Evolutionary conservation across 116 monocot species (phyloP).

Genomic region (Posidonia oceanica): DNA sequence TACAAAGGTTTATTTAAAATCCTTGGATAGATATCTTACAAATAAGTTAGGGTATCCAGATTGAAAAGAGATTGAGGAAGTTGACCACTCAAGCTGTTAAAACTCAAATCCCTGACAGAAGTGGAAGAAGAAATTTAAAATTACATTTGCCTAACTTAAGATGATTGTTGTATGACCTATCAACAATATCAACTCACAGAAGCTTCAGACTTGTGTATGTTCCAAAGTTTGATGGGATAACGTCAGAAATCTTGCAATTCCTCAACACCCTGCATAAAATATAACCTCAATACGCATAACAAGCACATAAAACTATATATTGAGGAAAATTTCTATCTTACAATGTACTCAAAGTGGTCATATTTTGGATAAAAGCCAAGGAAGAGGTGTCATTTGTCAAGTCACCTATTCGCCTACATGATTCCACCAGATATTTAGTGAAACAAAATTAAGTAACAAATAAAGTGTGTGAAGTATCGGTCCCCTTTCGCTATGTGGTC

Average conservation of each 20-base stretch:
- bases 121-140: background rate
- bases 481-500: too few relatives aligned
- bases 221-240: constrained; percentile 2
- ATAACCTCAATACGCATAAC: background rate
- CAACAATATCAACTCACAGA: constrained; percentile 8
- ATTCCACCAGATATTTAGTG: background rate
- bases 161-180: background rate
- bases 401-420: constrained; percentile 12
- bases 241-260: constrained; percentile 12
- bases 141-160: background rate
- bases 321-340: background rate
- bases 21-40: background rate
- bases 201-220: background rate
- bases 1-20: background rate
- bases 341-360: constrained; percentile 4
- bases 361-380: constrained; percentile 11
- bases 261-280: background rate
- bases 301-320: background rate
- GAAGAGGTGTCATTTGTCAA: constrained; percentile 4
- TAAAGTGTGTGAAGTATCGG: too few relatives aligned
- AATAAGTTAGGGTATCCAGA: background rate
- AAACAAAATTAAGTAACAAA: too few relatives aligned
- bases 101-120: constrained; percentile 11
- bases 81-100: constrained; percentile 5
- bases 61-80: constrained; percentile 8